Base-by-base conservation (phyloP, 2,329 filamentous ascomycete genomes). In the Aspergillus sp. region DNA sequence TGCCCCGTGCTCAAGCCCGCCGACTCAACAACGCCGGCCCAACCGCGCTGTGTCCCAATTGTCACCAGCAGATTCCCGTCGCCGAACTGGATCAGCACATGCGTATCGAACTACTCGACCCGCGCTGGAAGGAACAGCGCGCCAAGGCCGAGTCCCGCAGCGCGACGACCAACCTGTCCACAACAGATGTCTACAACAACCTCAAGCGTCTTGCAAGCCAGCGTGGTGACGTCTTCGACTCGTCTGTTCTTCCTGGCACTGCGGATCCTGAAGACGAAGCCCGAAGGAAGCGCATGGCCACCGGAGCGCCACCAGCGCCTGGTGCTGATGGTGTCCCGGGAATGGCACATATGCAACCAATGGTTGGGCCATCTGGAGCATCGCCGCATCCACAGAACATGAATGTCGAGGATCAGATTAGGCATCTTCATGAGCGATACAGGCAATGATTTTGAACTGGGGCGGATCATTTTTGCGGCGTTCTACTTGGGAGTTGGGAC, bases 41-140 rank as follows among this genome's bases (percentile, higher is more conserved):
- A 32, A 71, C 63, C 33, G 86, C 85, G 3, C 75, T 95, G 49
- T 97, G 91, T 66, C 90, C 90, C 49, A 95, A 95, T 70, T 97
- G 93, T 76, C 86, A 88, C 59, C 88, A 95, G 71, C 83, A 88
- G 57, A 90, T 96, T 50, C 88, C 90, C 6, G 82, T 88, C 60
- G 82, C 86, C 59, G 91, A 97, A 71, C 79, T 96, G 56, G 88
- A 93, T 51, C 84, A 91, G 54, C 91, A 97, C 64, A 91, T 97
- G 82, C 83, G 88, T 68, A 95, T 97, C 64, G 91, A 97, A 70
- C 79, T 96, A 42, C 80, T 96, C 50, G 91, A 97, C 65, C 91
- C 91, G 0, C 82, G 86, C 50, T 97, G 91, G 90, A 95, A 95
- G 66, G 90, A 96, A 65, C 90, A 97, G 66, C 89, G 90, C 58